Percentiles rank a stretch among this genome's conserved stretches.
phyloP scores from a whole-genome alignment of 1,139 yeast genomes.

The Geotrichum cucujoidarum region DNA sequence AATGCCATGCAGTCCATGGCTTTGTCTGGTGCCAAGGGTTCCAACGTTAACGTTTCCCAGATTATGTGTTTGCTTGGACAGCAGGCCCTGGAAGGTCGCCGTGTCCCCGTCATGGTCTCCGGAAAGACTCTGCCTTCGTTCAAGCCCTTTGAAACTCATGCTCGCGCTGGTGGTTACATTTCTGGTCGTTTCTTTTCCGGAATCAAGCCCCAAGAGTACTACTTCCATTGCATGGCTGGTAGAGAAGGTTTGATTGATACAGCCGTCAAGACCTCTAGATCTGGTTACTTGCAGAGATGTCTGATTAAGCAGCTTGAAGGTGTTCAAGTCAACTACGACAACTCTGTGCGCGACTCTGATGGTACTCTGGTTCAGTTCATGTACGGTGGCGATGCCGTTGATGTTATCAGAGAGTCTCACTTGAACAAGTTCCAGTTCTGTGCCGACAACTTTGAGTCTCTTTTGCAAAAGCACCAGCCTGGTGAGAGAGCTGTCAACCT shows the following conservation, averaged over 20 bases:
- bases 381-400: slow-evolving; percentile 97
- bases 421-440: slow-evolving; percentile 93
- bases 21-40: slow-evolving; percentile 97
- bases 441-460: slow-evolving; percentile 81
- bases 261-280: slow-evolving; percentile 96
- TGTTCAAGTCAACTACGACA: slow-evolving; percentile 89
- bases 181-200: slow-evolving; percentile 97
- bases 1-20: slow-evolving; percentile 99
- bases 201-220: slow-evolving; percentile 97
- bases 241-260: slow-evolving; percentile 99
- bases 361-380: slow-evolving; percentile 91
- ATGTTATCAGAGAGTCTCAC: slow-evolving; percentile 90
- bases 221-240: slow-evolving; percentile 99
- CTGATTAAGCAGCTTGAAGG: slow-evolving; percentile 97
- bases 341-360: slow-evolving; percentile 92
- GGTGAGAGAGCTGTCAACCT: slow-evolving; percentile 65
- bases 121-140: slow-evolving; percentile 97
- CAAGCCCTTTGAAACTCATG: slow-evolving; percentile 94
- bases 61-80: slow-evolving; percentile 99
- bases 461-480: slow-evolving; percentile 83
- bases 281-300: slow-evolving; percentile 98
- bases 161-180: slow-evolving; percentile 97
- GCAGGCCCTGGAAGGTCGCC: slow-evolving; percentile 98
- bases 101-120: slow-evolving; percentile 98
- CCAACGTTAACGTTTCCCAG: slow-evolving; percentile 96